phyloP scores from a whole-genome alignment of 2,329 filamentous ascomycete species.

The Westerdykella ornata region DNA sequence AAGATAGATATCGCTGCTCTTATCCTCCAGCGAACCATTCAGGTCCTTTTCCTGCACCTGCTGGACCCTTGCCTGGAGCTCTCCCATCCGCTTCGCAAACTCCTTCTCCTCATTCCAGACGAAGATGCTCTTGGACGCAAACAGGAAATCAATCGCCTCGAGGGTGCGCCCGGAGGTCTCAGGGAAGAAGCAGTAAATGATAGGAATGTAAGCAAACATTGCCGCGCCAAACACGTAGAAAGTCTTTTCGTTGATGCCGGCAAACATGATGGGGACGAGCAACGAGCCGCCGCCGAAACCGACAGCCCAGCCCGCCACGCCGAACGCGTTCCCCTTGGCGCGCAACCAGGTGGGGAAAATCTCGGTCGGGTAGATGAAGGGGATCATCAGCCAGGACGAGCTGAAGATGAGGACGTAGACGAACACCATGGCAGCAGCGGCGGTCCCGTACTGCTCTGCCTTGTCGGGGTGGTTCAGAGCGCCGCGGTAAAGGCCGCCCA shows the following conservation, averaged over 20 bases:
- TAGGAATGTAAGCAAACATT: slow-evolving; percentile 44
- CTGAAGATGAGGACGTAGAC: slow-evolving; percentile 61
- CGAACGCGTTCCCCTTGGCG: slow-evolving; percentile 45
- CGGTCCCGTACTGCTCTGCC: slow-evolving; percentile 52
- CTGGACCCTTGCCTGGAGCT: no score
- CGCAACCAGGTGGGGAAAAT: slow-evolving; percentile 47
- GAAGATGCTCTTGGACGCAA: slow-evolving; percentile 54
- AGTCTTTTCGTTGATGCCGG: slow-evolving; percentile 38
- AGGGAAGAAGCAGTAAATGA: slow-evolving; percentile 26
- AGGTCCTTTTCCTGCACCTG: no score
- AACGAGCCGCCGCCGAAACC: slow-evolving; percentile 47
- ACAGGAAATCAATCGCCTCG: slow-evolving; percentile 29
- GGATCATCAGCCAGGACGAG: slow-evolving; percentile 58
- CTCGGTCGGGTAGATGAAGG: slow-evolving; percentile 46
- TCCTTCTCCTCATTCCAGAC: slow-evolving; percentile 48
- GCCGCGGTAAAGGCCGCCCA: slow-evolving; percentile 42
- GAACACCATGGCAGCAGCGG: slow-evolving; percentile 65
- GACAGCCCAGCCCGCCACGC: slow-evolving; percentile 46
- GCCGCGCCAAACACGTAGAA: slow-evolving; percentile 44
- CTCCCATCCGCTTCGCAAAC: slow-evolving; percentile 17
- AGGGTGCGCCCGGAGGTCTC: slow-evolving; percentile 26
- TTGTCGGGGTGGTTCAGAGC: no score
- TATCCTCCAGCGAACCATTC: no score
- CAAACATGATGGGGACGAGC: slow-evolving; percentile 36
- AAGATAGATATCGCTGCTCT: no score